phyloP scores from a whole-genome alignment of 192 early-diverging fungal species.

The Backusella morwellensis region DNA sequence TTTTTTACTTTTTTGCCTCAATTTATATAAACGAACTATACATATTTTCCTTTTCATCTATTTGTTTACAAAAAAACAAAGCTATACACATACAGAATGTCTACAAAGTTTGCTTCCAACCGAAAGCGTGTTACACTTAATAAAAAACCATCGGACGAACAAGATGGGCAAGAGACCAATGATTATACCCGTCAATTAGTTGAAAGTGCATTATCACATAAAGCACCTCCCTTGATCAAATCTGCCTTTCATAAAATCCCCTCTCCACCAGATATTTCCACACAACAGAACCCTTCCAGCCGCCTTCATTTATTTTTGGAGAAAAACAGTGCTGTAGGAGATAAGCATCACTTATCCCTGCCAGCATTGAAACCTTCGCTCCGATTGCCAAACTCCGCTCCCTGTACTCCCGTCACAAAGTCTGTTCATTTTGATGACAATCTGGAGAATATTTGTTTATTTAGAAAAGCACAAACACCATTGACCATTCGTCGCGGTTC shows the following conservation, averaged over 20 bases:
- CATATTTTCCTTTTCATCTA: background rate
- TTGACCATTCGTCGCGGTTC: slow-evolving; percentile 40
- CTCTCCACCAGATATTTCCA: background rate
- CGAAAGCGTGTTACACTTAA: slow-evolving; percentile 11
- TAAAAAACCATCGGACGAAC: background rate
- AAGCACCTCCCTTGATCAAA: background rate
- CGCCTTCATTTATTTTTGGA: background rate
- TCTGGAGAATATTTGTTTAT: slow-evolving; percentile 66
- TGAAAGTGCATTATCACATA: background rate
- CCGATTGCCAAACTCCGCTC: slow-evolving; percentile 19
- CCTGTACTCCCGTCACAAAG: slow-evolving; percentile 35
- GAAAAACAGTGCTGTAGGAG: background rate
- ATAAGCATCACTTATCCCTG: background rate
- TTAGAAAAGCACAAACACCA: slow-evolving; percentile 69
- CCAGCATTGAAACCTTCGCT: slow-evolving; percentile 18
- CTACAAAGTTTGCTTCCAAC: background rate
- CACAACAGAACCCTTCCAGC: background rate
- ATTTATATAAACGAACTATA: background rate
- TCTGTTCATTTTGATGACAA: slow-evolving; percentile 66
- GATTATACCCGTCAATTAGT: slow-evolving; percentile 8
- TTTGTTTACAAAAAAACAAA: background rate
- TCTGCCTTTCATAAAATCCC: background rate
- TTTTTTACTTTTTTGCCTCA: too few species aligned
- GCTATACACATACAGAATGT: background rate
- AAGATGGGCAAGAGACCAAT: background rate